These are phyloP conservation scores for Phytophthora lateralis DNA, from an alignment of 352 stramenopile species.

Conservation along the genomic window DNA sequence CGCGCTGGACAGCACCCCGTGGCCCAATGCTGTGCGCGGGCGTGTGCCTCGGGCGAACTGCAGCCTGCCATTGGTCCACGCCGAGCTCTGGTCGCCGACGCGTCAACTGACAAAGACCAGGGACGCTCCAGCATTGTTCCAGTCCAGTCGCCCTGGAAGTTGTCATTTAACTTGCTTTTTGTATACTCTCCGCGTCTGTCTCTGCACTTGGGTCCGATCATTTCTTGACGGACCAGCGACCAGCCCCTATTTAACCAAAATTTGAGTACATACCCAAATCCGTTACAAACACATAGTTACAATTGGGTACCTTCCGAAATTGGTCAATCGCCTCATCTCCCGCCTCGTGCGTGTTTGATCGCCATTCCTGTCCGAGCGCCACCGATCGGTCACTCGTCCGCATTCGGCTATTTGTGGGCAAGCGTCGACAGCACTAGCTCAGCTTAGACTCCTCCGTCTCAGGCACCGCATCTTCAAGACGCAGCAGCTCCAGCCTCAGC, in stretches of 20 bases:
- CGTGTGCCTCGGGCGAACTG: constrained; percentile 16
- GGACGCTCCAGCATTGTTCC: constrained; percentile 10
- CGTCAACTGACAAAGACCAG: neutral
- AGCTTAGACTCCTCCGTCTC: constrained; percentile 1
- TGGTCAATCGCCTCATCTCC: neutral
- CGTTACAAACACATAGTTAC: neutral
- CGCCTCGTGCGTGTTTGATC: constrained; percentile 18
- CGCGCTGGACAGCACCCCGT: constrained; percentile 14
- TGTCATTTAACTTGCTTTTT: constrained; percentile 5
- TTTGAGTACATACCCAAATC: neutral
- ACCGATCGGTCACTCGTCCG: neutral
- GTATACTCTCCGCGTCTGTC: neutral
- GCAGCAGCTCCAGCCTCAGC: neutral
- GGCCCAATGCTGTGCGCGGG: constrained; percentile 17
- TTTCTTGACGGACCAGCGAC: constrained; percentile 11
- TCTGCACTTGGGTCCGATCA: constrained; percentile 1
- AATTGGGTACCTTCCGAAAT: neutral
- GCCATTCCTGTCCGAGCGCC: constrained; percentile 16
- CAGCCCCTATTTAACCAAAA: neutral
- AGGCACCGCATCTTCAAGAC: constrained; percentile 8
- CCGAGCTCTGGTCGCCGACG: neutral
- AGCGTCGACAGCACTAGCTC: neutral
- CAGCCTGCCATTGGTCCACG: constrained; percentile 11
- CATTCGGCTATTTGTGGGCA: constrained; percentile 33
- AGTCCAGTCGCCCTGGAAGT: constrained; percentile 21